Evolutionary conservation across 192 early-diverging fungal genomes (phyloP).

Genomic region (Oehlia diaphana): DNA sequence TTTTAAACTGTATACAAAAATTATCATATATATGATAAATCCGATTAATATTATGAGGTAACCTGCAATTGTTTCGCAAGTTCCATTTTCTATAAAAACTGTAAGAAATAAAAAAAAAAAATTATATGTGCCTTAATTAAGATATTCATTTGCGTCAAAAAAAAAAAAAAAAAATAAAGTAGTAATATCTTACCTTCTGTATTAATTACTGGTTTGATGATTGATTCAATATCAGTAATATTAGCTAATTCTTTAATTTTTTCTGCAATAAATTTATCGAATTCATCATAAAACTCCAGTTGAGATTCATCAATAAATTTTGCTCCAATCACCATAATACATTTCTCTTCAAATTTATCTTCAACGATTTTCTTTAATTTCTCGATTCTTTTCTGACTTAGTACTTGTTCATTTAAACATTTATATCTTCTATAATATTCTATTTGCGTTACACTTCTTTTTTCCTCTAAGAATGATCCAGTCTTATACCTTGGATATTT

Average conservation of each 20-base stretch:
- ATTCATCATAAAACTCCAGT: not conserved
- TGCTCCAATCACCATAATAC: not conserved
- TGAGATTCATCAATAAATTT: not conserved
- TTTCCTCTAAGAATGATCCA: not conserved
- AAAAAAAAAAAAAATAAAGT: too few species aligned
- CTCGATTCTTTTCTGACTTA: not conserved
- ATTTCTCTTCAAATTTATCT: not conserved
- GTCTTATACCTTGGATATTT: not conserved
- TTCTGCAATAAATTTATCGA: not conserved
- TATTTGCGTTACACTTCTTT: not conserved
- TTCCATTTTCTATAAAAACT: not conserved
- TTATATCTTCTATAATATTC: not conserved
- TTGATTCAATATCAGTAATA: not conserved
- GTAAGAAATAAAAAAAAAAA: too few species aligned
- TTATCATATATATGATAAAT: not conserved
- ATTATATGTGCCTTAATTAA: too few species aligned
- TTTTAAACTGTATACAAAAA: not conserved
- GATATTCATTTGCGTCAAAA: too few species aligned
- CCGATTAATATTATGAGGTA: not conserved
- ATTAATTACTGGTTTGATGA: not conserved
- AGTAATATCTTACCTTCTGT: not conserved
- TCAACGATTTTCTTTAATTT: not conserved
- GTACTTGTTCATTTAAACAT: not conserved
- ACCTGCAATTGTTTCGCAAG: not conserved
- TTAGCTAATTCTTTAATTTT: not conserved